Evolutionary conservation across 208 protist species (phyloP).

Genomic region (Spongospora subterranea): DNA sequence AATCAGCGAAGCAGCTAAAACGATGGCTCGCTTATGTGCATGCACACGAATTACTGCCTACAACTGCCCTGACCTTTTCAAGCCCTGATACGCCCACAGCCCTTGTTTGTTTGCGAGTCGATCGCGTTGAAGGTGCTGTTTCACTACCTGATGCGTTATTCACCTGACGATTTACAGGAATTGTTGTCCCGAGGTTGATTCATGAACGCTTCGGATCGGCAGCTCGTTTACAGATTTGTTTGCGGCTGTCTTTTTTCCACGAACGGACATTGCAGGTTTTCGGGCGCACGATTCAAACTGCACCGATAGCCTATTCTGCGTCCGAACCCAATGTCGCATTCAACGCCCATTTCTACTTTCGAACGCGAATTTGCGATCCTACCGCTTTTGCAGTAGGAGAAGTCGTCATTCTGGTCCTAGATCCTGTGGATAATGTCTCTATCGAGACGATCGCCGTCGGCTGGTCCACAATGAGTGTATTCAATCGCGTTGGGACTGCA

Average conservation of each 20-base stretch:
- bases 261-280: conserved; percentile 22
- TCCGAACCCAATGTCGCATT: not conserved
- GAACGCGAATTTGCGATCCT: conserved; percentile 23
- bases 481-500: not conserved
- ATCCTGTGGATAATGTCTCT: not conserved
- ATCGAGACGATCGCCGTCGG: not conserved
- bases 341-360: conserved; percentile 26
- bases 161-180: not conserved
- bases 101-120: not conserved
- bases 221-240: not conserved
- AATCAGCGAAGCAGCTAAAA: not conserved
- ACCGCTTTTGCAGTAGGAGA: conserved; percentile 10
- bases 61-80: not conserved
- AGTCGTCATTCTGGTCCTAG: conserved; percentile 1
- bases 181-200: not conserved
- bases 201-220: not conserved
- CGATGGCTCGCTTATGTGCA: not conserved
- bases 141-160: not conserved
- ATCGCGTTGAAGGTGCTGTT: conserved; percentile 11
- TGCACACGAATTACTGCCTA: conserved; percentile 20
- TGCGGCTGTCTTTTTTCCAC: conserved; percentile 22
- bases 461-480: not conserved
- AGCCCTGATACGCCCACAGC: not conserved
- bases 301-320: not conserved
- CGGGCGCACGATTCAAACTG: not conserved